Base-by-base conservation (phyloP, 345 rosid species). In the Eucalyptus rudis region DNA sequence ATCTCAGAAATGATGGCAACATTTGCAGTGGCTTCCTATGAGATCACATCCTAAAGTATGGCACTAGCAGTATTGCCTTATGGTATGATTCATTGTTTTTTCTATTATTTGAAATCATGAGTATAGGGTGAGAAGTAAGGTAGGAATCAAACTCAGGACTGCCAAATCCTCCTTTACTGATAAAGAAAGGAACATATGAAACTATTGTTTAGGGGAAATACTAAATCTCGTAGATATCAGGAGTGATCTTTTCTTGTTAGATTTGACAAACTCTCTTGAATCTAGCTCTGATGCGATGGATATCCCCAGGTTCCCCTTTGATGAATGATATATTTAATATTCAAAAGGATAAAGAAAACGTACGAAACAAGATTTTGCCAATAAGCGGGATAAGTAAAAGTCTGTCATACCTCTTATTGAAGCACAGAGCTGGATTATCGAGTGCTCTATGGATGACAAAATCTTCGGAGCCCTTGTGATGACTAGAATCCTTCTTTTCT, bases 321-420 rank as follows among this genome's bases (percentile, higher is more conserved):
- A 76, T 40, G 50, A 87, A 44, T 36, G 5, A 24, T 7, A 62
- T 44, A 13, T 47, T 36, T 13, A 59, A 49, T 19, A 86, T 54
- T n/a, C 43, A 36, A 66, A 7, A 43, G n/a, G 64, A 22, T 13
- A 8, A 87, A 13, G 22, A 13, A 6, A 51, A 29, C 12, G 2
- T 11, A 36, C 10, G 2, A 13, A 87, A 66, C 20, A 44, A 25
- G 7, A 36, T 87, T 47, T 58, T 36, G 54, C 52, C 36, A 83
- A 22, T 54, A 49, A 20, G 22, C 29, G 15, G 68, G 54, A 56
- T 36, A n/a, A 86, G 25, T 17, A n/a, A 52, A 25, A 47, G 90
- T 45, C 86, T 24, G 59, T 0, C 33, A 40, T 49, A 96, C 98
- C 97, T 94, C 88, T 90, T 90, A 7, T 94, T 88, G 86, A 95